Evolutionary conservation across 129 eudicot genomes (phyloP).

Genomic region (Mikania micrantha): DNA sequence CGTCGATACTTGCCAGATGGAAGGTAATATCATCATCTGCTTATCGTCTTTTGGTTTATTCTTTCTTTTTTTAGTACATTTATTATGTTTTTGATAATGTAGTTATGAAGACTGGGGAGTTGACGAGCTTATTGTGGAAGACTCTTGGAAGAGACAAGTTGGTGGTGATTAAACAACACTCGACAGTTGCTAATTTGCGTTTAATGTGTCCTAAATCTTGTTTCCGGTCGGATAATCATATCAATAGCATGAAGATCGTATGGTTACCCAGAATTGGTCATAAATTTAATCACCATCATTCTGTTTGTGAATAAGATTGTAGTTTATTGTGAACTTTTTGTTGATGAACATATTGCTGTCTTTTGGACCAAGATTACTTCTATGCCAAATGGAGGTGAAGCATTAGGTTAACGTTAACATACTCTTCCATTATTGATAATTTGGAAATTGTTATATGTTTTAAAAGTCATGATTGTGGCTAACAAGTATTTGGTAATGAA

Average conservation of each 20-base stretch:
- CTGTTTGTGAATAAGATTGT: neutral
- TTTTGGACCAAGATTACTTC: no score
- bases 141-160: constrained; percentile 97
- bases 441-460: no score
- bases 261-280: neutral
- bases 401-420: no score
- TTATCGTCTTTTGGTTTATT: neutral
- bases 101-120: constrained; percentile 99
- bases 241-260: neutral
- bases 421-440: no score
- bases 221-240: neutral
- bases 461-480: no score
- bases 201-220: neutral
- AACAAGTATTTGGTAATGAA: no score
- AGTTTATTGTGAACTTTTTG: neutral
- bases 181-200: no score
- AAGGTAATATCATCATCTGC: constrained; percentile 38
- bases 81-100: neutral
- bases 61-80: neutral
- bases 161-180: constrained; percentile 46
- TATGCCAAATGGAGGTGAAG: no score
- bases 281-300: neutral
- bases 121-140: constrained; percentile 91
- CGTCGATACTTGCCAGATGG: constrained; percentile 94
- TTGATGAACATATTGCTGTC: neutral